Evolutionary conservation across 1,139 yeast genomes (phyloP), one percentile per base, ranked within the genome.

Genomic region (Suhomyces bokatorum): DNA sequence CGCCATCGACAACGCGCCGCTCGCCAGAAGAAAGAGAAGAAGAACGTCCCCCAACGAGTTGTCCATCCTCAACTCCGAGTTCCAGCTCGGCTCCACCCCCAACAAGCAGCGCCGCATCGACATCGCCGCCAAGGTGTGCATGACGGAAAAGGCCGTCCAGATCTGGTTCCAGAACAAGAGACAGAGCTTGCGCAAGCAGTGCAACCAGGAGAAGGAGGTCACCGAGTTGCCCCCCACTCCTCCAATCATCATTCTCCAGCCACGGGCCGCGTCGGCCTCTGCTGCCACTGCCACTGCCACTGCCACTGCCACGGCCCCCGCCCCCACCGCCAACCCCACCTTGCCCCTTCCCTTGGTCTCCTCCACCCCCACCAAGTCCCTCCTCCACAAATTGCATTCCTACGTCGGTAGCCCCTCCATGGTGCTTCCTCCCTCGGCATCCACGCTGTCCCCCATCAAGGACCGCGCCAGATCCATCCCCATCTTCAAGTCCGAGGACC

Each of bases 101-200:
- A 85, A 86, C 62, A 85, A 85, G 63, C 68, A 77, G 40, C 77
- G 86, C 58, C 80, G 98, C 55, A 74, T 81, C 38, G 85, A 81
- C 52, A 87, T 93, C 54, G 96, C 97, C 13, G 66, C 70, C 30
- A 80, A 75, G 52, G 95, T 93, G 35, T 81, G 82, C 51, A 93
- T 91, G 98, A 80, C 93, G n/a, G 97, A 90, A 63, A 90, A 90
- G 64, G 96, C 97, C 1, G 96, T 93, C 27, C 98, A 93, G 68
- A 89, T 93, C 52, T 93, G 99, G 99, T 93, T 93, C 67, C 99
- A 93, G 67, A 93, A 93, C 67, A 87, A 83, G 64, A 82, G 99
- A 65, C 99, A 93, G 69, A 79, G 90, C 35, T 67, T 83, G 53
- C 81, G 95, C 53, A 83, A 81, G 56, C 78, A 69, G 51, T 59